Base-by-base conservation (phyloP, 1,284 basidiomycete species). In the Cryptococcus sp. region DNA sequence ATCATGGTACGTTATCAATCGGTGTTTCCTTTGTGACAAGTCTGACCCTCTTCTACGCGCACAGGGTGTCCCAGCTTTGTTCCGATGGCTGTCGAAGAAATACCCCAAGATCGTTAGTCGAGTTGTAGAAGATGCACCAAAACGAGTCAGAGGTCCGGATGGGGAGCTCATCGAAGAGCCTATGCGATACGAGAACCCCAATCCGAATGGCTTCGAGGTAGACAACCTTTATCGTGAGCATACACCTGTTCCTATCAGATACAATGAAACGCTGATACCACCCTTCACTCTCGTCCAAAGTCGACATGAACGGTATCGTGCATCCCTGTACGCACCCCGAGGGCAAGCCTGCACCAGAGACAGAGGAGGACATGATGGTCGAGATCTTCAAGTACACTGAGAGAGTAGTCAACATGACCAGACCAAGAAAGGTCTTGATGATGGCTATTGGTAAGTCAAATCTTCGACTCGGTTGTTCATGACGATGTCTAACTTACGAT, bases 241-340 rank as follows among this genome's bases (percentile, higher is more conserved):
- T 11, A 7, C 29, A 13, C 29, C 2, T 29, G 5, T 48, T 19
- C n/a, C 26, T 70, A 80, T 77, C 19, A n/a, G 73, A 56, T 29
- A 29, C 41, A 25, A 37, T 23, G 45, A 43, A 23, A 19, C n/a
- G 41, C 41, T n/a, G 40, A 19, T 22, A 2, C 2, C 2, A 44
- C n/a, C 4, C n/a, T 11, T 17, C 16, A 19, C 8, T 49, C 5
- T 22, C 11, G 37, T 19, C 16, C 19, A 40, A 46, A 78, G 75
- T 77, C 47, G 75, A 77, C 59, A 81, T 82, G 80, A 81, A 81
- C 68, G 80, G 80, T 73, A 82, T 82, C 61, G 94, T 98, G 23
- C 95, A 99, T 80, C 95, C 95, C 6, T 98, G 95, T 85, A 98
- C 95, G 0, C 95, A 98, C 77, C 95, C 95, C 0, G 95, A 98